Evolutionary conservation across 1,139 yeast species (phyloP), one percentile per base, ranked within the genome.

Genomic region (Saccharomycopsis phalli): DNA sequence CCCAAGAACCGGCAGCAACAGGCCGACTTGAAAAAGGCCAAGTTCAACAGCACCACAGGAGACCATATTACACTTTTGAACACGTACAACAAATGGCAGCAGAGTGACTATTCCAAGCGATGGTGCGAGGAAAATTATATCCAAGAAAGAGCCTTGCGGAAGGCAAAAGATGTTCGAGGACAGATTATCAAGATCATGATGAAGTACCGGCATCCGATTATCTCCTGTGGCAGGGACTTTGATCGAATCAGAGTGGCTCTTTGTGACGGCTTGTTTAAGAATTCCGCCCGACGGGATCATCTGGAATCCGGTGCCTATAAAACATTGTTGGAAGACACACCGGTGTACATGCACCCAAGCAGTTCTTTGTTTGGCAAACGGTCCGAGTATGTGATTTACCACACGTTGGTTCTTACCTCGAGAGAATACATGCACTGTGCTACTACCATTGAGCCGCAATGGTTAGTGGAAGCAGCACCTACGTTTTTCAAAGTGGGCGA

Each of bases 391-490:
- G 93, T 87, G 40, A 65, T 91, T 2, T 91, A 87, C 54, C 94
- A 88, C 54, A 80, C 93, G 4, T 65, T 91, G 42, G 65, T 88
- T 35, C 65, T 84, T 52, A 91, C 97, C 0, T 71, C 86, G 4
- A 77, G 76, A 53, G 97, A 88, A 63, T 91, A 87, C 57, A 86
- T 91, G 95, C 93, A 86, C 46, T 81, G 86, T 51, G 82, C 79
- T 6, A 80, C 94, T 0, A 68, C 73, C 3, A 78, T 91, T 39
- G 93, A 86, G 43, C 88, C 96, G 0, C 67, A 68, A 49, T 88
- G 97, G 96, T 65, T 91, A 32, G 67, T 80, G 5, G 87, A 82
- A 51, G 71, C 76, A 30, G 97, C 97, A 2, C 96, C 98, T 1
- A 76, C 76, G 40, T 88, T 80, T 59, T 91, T 83, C 68, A 76